These are phyloP conservation scores for Apiotrichum porosum DNA, from an alignment of 1,284 basidiomycete species.

Conservation along the genomic window DNA sequence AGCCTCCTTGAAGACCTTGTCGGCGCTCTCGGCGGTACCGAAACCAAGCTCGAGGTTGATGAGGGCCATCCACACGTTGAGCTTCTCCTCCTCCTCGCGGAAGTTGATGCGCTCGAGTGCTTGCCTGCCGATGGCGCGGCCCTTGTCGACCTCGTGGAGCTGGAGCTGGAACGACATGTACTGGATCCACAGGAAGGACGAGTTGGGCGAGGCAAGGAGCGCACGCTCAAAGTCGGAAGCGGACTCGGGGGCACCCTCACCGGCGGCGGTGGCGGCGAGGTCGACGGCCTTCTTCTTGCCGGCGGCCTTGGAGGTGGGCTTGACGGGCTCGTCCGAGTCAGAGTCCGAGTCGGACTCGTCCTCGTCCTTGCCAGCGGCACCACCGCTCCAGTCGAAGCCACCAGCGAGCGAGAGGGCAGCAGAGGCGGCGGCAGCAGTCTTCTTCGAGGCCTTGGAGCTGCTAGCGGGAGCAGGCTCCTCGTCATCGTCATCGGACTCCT, in stretches of 20 bases:
- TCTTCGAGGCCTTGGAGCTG: constrained; percentile 23
- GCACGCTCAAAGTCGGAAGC: constrained; percentile 91
- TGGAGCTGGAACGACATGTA: constrained; percentile 99
- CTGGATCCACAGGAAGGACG: constrained; percentile 97
- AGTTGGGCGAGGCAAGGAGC: constrained; percentile 92
- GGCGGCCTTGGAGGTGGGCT: constrained; percentile 21
- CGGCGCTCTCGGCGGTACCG: constrained; percentile 75
- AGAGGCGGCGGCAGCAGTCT: constrained; percentile 24
- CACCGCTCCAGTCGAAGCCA: constrained; percentile 55
- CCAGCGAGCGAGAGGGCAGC: constrained; percentile 48
- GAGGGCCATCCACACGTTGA: constrained; percentile 97
- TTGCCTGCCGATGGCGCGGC: constrained; percentile 76
- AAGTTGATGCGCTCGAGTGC: constrained; percentile 87
- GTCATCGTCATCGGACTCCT: constrained; percentile 16
- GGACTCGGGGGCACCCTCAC: constrained; percentile 74
- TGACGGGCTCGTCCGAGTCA: constrained; percentile 50
- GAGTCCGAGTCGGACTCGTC: constrained; percentile 51
- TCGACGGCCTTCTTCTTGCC: constrained; percentile 64
- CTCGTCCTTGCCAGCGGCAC: constrained; percentile 49
- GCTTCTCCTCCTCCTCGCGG: constrained; percentile 91
- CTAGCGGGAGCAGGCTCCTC: constrained; percentile 13
- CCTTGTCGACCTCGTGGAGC: constrained; percentile 91
- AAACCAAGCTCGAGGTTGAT: constrained; percentile 94
- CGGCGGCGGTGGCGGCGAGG: constrained; percentile 75
- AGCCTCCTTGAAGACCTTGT: constrained; percentile 82